Percentiles rank a stretch among this genome's conserved stretches.
Conservation (phyloP, 768 basidiomycete genomes). For the Hysterangium stoloniferum region DNA sequence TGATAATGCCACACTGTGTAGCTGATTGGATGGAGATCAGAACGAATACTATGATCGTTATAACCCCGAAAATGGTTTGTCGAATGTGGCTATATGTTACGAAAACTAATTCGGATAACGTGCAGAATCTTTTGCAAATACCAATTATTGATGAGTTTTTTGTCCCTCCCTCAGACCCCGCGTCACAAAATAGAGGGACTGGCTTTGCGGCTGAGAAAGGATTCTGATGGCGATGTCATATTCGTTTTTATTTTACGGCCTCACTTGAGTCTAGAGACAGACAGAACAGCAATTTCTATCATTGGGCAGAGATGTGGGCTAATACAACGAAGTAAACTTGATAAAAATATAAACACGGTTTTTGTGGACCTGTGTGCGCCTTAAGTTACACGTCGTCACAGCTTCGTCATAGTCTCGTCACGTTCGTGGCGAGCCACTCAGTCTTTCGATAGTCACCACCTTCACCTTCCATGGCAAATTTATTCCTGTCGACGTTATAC, state of each 20-base stretch:
- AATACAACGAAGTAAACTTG: too few species aligned
- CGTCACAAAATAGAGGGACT: constrained; percentile 54
- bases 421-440: too few species aligned
- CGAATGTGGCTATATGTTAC: too few species aligned
- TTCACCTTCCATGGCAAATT: constrained; percentile 3
- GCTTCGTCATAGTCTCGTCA: too few species aligned
- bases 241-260: background rate
- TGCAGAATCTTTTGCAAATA: constrained; percentile 74
- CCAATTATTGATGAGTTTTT: constrained; percentile 93
- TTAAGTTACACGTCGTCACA: too few species aligned
- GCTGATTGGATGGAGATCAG: constrained; percentile 99
- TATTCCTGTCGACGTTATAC: constrained; percentile 3
- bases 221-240: constrained; percentile 24
- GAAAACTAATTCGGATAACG: background rate
- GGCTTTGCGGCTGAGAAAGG: constrained; percentile 88
- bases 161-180: constrained; percentile 79
- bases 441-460: too few species aligned
- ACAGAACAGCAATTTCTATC: too few species aligned
- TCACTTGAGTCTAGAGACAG: too few species aligned
- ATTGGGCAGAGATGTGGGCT: too few species aligned
- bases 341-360: too few species aligned
- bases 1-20: constrained; percentile 18
- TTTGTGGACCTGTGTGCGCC: too few species aligned
- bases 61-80: constrained; percentile 77
- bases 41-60: constrained; percentile 91